phyloP scores from a whole-genome alignment of 1,139 yeast genomes.

The Suhomyces bribrorum region DNA sequence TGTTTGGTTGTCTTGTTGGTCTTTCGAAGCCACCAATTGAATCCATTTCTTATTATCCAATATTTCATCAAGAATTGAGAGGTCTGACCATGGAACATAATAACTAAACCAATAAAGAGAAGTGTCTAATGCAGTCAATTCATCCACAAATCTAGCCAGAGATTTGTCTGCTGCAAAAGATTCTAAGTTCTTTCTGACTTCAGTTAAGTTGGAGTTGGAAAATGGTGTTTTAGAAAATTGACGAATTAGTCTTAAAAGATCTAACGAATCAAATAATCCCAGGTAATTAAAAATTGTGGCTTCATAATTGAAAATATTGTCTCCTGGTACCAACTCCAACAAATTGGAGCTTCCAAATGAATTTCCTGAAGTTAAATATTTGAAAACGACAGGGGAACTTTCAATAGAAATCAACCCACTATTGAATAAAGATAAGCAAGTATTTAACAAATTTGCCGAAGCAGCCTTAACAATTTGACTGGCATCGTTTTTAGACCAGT shows the following conservation, averaged over 20 bases:
- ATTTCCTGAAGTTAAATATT: slow-evolving; percentile 6
- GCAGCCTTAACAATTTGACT: slow-evolving; percentile 6
- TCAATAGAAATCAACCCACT: slow-evolving; percentile 10
- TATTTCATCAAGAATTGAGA: slow-evolving; percentile 10
- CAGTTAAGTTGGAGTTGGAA: slow-evolving; percentile 1
- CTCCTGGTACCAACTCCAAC: slow-evolving; percentile 1
- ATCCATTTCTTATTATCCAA: slow-evolving; percentile 9
- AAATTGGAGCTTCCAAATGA: slow-evolving; percentile 6
- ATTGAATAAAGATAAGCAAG: slow-evolving; percentile 11
- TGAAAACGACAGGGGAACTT: slow-evolving; percentile 1
- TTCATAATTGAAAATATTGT: slow-evolving; percentile 11
- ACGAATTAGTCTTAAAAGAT: slow-evolving; percentile 7
- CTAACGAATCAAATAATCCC: slow-evolving; percentile 11
- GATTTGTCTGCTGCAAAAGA: slow-evolving; percentile 6
- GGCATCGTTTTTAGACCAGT: slow-evolving; percentile 5
- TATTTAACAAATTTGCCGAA: slow-evolving; percentile 10
- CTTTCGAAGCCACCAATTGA: slow-evolving; percentile 1
- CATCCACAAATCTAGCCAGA: slow-evolving; percentile 7
- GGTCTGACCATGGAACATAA: slow-evolving; percentile 11
- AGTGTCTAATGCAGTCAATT: slow-evolving; percentile 4
- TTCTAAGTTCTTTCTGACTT: slow-evolving; percentile 4
- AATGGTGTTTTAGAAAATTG: slow-evolving; percentile 4
- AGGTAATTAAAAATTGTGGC: slow-evolving; percentile 9
- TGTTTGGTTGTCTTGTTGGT: slow-evolving; percentile 1
- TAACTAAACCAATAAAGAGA: slow-evolving; percentile 10